Base-by-base conservation (phyloP, 176 grass and related monocot genomes). In the Hordeum marinum region DNA sequence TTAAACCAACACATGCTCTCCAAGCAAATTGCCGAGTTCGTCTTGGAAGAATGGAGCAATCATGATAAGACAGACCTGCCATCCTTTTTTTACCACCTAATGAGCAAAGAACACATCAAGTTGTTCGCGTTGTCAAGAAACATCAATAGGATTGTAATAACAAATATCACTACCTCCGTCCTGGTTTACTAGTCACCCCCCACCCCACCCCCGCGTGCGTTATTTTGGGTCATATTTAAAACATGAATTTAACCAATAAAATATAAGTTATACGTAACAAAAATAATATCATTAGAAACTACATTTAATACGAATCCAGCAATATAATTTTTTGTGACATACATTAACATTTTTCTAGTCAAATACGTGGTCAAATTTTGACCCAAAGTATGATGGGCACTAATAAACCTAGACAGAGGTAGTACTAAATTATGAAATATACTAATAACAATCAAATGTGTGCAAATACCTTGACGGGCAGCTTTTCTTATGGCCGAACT, bases 391-490 rank as follows among this genome's bases (percentile, higher is more conserved):
- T 14, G 15, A 52, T 18, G 48, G 15, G 48, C 15, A 18, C 5
- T 18, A 52, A 52, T 52, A 52, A 52, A 52, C 48, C 48, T 15
- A 52, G 48, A 52, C 48, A 6, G 1, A 17, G 48, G 15, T 52
- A 52, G 48, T 52, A 18, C 15, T 52, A 52, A 52, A 52, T 52
- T 52, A 52, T 7, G 48, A 52, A 52, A 52, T 52, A 52, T 75
- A 75, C 46, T 75, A 75, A 46, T 17, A 83, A 29, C 55, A 89
- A 15, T 42, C 43, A 75, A 86, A 41, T 52, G 24, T 54, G 21
- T 37, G 63, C 43, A 72, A 76, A 86, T 94, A 99, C 97, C 97
- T 94, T 99, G 94, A 73, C 94, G 91, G 83, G 97, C 97, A 82
- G 86, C 91, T 93, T 94, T 99, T 86, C 85, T 90, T 64, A 82